A percentile compares a stretch with the other conserved stretches of the same genome.
These are phyloP conservation scores for Pseudogymnoascus sp. DNA, from an alignment of 2,329 filamentous ascomycete species.

Conservation along the genomic window DNA sequence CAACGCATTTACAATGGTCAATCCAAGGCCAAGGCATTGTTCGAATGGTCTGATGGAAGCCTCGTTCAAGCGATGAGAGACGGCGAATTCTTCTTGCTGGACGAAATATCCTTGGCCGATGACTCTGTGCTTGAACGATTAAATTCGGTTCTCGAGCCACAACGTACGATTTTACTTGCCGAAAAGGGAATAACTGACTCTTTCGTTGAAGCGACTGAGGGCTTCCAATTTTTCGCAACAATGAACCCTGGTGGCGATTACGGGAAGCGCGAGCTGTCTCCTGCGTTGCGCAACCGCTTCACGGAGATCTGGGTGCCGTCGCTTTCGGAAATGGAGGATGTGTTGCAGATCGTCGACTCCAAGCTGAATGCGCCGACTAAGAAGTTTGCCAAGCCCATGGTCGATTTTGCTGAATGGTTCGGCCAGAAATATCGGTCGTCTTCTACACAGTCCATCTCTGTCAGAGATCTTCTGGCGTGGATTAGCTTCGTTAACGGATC, in stretches of 20 bases:
- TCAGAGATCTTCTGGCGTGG: constrained; percentile 90
- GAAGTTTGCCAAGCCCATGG: constrained; percentile 59
- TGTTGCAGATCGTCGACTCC: constrained; percentile 74
- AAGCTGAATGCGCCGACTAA: constrained; percentile 57
- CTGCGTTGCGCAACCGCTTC: constrained; percentile 89
- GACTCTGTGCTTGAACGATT: constrained; percentile 93
- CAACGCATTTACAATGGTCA: constrained; percentile 38
- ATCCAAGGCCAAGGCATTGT: constrained; percentile 71
- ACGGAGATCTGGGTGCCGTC: constrained; percentile 98
- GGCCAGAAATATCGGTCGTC: constrained; percentile 71
- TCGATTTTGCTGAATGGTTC: constrained; percentile 91
- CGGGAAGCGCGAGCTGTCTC: constrained; percentile 93
- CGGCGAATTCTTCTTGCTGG: constrained; percentile 85
- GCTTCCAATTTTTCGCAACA: constrained; percentile 93
- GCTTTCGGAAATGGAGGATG: constrained; percentile 75
- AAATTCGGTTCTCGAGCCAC: constrained; percentile 91
- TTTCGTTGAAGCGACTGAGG: constrained; percentile 63
- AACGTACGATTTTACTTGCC: constrained; percentile 77
- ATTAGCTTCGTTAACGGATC: constrained; percentile 76
- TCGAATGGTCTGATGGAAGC: constrained; percentile 94
- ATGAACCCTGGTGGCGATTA: constrained; percentile 99
- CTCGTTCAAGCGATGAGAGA: constrained; percentile 88
- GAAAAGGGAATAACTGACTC: constrained; percentile 88
- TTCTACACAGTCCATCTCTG: constrained; percentile 70
- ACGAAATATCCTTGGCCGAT: constrained; percentile 95